Evolutionary conservation across 306 rosid genomes (phyloP).

Genomic region (Sicyos baderoa): DNA sequence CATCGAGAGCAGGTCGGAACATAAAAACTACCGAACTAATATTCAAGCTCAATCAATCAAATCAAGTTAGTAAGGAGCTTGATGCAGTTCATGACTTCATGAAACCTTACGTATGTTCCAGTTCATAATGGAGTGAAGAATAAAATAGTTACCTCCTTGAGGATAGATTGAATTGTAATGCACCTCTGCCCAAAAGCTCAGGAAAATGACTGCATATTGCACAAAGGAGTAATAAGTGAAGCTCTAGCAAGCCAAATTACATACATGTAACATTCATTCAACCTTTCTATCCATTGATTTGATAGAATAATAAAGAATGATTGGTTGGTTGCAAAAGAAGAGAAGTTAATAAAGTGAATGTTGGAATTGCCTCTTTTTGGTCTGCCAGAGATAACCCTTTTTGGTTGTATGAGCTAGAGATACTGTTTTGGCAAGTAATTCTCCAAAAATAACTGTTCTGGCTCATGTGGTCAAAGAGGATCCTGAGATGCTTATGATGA

Average conservation of each 20-base stretch:
- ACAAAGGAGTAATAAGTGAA: not conserved
- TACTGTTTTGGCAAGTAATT: not conserved
- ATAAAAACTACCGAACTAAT: not conserved
- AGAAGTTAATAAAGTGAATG: not conserved
- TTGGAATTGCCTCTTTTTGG: not conserved
- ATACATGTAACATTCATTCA: not conserved
- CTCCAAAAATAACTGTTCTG: no score
- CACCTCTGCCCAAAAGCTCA: constrained; percentile 98
- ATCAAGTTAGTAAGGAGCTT: not conserved
- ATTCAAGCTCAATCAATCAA: not conserved
- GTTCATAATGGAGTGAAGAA: not conserved
- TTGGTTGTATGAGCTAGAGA: not conserved
- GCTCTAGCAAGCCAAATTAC: not conserved
- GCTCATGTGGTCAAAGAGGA: no score
- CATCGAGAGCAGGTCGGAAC: not conserved
- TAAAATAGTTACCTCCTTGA: constrained; percentile 56
- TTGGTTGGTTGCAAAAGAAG: not conserved
- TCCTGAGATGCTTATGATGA: no score
- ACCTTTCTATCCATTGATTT: not conserved
- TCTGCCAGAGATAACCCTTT: not conserved
- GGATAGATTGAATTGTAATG: constrained; percentile 90
- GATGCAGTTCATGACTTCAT: not conserved
- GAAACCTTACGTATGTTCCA: not conserved
- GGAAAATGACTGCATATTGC: constrained; percentile 52
- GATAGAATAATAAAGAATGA: not conserved